These are phyloP conservation scores for Microcos paniculata DNA, from an alignment of 345 rosid genomes.

Conservation along the genomic window DNA sequence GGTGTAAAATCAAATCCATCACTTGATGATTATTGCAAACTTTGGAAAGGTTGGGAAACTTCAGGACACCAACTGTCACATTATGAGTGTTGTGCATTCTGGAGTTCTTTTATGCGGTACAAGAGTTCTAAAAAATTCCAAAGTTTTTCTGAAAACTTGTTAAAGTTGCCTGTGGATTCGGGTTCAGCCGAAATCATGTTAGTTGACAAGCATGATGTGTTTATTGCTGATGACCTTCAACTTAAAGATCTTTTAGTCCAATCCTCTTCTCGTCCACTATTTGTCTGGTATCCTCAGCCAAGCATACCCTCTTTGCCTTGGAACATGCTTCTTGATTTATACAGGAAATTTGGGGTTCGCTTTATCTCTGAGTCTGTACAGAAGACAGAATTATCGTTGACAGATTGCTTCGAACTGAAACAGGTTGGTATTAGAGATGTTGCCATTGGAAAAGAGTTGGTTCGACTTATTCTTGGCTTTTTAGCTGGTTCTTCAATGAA, in stretches of 20 bases:
- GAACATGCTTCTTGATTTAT: conserved; percentile 42
- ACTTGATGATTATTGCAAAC: conserved; percentile 48
- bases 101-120: conserved; percentile 38
- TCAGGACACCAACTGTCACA: conserved; percentile 31
- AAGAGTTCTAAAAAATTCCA: conserved; percentile 15
- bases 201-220: conserved; percentile 43
- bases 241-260: conserved; percentile 47
- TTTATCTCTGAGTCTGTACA: conserved; percentile 49
- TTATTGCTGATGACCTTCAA: conserved; percentile 68
- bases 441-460: conserved; percentile 40
- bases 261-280: conserved; percentile 33
- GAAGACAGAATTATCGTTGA: conserved; percentile 34
- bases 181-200: conserved; percentile 36
- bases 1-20: conserved; percentile 45
- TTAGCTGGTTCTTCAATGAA: conserved; percentile 44
- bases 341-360: conserved; percentile 56
- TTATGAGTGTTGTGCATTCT: conserved; percentile 61
- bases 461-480: conserved; percentile 60
- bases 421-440: conserved; percentile 24
- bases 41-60: conserved; percentile 74
- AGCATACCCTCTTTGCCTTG: conserved; percentile 42
- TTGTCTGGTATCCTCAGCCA: conserved; percentile 73
- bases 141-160: conserved; percentile 35
- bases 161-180: conserved; percentile 51
- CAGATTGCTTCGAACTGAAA: conserved; percentile 17